Evolutionary conservation across 495 filamentous ascomycete genomes (phyloP).

Genomic region (Friedmanniomyces endolithicus): DNA sequence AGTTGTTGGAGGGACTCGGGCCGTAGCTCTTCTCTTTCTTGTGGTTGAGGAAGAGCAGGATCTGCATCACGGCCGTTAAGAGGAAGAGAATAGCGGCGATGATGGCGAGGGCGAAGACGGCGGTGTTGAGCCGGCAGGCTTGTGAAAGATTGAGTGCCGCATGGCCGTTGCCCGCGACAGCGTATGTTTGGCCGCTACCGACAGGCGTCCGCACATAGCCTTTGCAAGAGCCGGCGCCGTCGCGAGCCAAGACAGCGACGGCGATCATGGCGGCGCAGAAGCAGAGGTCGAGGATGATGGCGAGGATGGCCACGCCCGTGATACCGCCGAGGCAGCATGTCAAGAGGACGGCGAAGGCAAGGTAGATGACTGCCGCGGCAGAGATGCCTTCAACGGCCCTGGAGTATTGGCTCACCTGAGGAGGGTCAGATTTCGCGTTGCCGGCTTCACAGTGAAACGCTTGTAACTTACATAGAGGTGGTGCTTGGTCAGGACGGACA

Average conservation of each 20-base stretch:
- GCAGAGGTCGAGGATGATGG: constrained; percentile 49
- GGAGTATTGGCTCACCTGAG: constrained; percentile 38
- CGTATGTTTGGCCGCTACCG: constrained; percentile 44
- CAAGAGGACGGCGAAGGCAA: constrained; percentile 53
- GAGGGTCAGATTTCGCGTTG: neutral
- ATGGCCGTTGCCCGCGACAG: constrained; percentile 23
- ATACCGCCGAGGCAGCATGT: constrained; percentile 70
- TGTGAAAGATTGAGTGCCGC: constrained; percentile 38
- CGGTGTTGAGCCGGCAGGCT: constrained; percentile 62
- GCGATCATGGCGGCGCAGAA: constrained; percentile 50
- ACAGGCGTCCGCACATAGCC: constrained; percentile 54
- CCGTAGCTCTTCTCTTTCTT: constrained; percentile 69
- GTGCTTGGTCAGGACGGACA: constrained; percentile 47
- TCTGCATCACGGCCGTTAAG: constrained; percentile 35
- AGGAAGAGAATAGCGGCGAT: constrained; percentile 41
- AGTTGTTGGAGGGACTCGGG: constrained; percentile 62
- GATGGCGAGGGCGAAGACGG: constrained; percentile 63
- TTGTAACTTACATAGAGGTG: constrained; percentile 38
- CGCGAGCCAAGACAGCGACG: constrained; percentile 46
- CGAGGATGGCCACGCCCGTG: constrained; percentile 51
- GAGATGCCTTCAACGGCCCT: constrained; percentile 74
- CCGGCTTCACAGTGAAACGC: neutral
- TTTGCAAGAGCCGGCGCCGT: constrained; percentile 49
- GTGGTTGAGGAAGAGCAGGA: constrained; percentile 54
- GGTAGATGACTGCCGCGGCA: constrained; percentile 60